phyloP scores from a whole-genome alignment of 116 monocot genomes.

The Posidonia oceanica region DNA sequence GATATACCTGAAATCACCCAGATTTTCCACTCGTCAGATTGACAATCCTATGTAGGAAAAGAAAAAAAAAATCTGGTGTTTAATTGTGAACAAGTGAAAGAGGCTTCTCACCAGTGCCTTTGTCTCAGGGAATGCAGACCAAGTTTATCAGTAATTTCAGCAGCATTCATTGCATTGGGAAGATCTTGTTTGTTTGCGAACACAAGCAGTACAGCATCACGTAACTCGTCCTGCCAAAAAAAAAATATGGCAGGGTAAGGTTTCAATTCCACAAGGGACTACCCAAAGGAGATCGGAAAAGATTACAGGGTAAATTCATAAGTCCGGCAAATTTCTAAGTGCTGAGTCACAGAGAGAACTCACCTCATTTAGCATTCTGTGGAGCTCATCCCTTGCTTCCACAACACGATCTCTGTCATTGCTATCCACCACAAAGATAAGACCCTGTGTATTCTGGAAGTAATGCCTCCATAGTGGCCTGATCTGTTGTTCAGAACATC shows the following conservation, averaged over 20 bases:
- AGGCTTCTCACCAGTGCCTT: conserved; percentile 23
- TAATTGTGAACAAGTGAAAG: not conserved
- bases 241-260: no score
- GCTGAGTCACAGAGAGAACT: not conserved
- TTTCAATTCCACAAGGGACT: no score
- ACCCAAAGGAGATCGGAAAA: not conserved
- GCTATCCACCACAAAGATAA: conserved; percentile 32
- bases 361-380: conserved; percentile 37
- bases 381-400: conserved; percentile 33
- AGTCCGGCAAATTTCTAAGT: not conserved
- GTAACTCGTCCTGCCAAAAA: conserved; percentile 23
- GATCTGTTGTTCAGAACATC: conserved; percentile 22
- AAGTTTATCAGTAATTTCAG: conserved; percentile 39
- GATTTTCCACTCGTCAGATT: no score
- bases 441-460: conserved; percentile 32
- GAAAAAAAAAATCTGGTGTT: not conserved
- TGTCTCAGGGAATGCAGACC: conserved; percentile 33
- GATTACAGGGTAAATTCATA: not conserved
- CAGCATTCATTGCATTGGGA: conserved; percentile 44
- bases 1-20: conserved; percentile 16
- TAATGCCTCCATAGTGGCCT: conserved; percentile 42
- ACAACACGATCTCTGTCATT: conserved; percentile 36
- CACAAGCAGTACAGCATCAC: conserved; percentile 32
- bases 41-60: no score
- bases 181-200: conserved; percentile 43